Evolutionary conservation across 2,329 filamentous ascomycete species (phyloP).

Genomic region (Orbilia oligospora): DNA sequence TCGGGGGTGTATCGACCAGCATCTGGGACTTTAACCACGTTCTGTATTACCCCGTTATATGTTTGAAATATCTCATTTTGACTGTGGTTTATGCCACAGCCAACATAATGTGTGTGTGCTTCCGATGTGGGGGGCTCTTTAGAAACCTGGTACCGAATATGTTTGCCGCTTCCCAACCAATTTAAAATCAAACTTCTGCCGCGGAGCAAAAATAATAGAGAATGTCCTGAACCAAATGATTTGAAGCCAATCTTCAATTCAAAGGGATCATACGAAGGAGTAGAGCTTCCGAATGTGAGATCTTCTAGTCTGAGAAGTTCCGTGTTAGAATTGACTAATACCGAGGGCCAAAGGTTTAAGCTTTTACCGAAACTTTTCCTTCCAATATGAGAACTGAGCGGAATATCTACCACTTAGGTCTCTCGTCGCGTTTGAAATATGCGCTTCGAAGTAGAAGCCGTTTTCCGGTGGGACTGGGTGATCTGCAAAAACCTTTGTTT

Average conservation of each 20-base stretch:
- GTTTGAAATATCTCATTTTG: conserved; percentile 4
- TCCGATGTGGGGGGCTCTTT: not conserved
- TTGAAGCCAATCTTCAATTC: not conserved
- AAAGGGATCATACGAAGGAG: not conserved
- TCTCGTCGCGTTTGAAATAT: not conserved
- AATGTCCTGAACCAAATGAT: not conserved
- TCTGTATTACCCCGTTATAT: not conserved
- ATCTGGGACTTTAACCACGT: not conserved
- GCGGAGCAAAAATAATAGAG: not conserved
- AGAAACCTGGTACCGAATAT: not conserved
- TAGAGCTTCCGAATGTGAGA: too few species aligned
- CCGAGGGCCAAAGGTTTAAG: not conserved
- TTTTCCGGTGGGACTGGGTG: conserved; percentile 25
- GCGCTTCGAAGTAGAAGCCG: conserved; percentile 34
- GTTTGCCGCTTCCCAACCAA: not conserved
- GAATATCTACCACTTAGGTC: too few species aligned
- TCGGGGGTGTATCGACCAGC: conserved; percentile 8
- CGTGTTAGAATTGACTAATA: too few species aligned
- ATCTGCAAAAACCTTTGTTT: not conserved
- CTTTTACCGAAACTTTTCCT: not conserved
- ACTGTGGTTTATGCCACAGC: not conserved
- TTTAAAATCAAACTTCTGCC: too few species aligned
- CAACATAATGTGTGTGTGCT: not conserved
- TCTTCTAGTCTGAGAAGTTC: too few species aligned
- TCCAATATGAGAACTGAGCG: too few species aligned